These are phyloP conservation scores for Chaetomium fimeti DNA, from an alignment of 495 filamentous ascomycete genomes.

Conservation along the genomic window DNA sequence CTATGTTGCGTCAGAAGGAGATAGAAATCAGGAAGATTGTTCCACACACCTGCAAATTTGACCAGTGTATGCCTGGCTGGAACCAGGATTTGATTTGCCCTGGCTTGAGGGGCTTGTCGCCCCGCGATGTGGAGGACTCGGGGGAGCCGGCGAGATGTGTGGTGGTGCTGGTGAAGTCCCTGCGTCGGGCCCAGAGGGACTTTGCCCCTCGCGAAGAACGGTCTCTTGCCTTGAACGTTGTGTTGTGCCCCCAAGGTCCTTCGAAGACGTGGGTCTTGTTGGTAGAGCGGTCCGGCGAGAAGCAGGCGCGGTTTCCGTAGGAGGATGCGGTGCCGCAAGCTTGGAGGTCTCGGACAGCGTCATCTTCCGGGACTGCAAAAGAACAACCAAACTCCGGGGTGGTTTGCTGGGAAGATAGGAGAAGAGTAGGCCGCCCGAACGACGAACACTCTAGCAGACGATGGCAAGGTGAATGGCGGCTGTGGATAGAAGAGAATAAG, in stretches of 20 bases:
- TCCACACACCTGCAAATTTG: slow-evolving; percentile 57
- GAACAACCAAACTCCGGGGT: background rate
- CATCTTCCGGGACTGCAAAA: slow-evolving; percentile 8
- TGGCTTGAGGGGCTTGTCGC: slow-evolving; percentile 23
- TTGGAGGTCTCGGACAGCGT: slow-evolving; percentile 26
- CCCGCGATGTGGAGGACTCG: slow-evolving; percentile 22
- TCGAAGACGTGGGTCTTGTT: slow-evolving; percentile 27
- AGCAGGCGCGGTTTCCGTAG: slow-evolving; percentile 18
- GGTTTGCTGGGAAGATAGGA: background rate
- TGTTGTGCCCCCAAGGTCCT: slow-evolving; percentile 9
- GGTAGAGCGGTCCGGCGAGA: slow-evolving; percentile 36
- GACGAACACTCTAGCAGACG: background rate
- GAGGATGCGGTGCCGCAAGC: slow-evolving; percentile 15
- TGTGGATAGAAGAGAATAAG: background rate
- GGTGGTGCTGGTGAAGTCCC: slow-evolving; percentile 21
- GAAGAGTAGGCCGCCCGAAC: background rate
- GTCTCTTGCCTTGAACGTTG: slow-evolving; percentile 18
- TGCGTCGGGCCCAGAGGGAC: slow-evolving; percentile 3
- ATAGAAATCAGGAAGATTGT: slow-evolving; percentile 3
- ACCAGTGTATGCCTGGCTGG: slow-evolving; percentile 38
- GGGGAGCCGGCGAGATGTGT: slow-evolving; percentile 17
- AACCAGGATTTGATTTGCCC: slow-evolving; percentile 11
- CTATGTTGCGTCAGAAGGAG: slow-evolving; percentile 49
- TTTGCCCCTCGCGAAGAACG: slow-evolving; percentile 13
- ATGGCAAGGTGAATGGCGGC: background rate